These are phyloP conservation scores for Backusella tuberculispora DNA, from an alignment of 192 early-diverging fungal genomes.

Conservation along the genomic window DNA sequence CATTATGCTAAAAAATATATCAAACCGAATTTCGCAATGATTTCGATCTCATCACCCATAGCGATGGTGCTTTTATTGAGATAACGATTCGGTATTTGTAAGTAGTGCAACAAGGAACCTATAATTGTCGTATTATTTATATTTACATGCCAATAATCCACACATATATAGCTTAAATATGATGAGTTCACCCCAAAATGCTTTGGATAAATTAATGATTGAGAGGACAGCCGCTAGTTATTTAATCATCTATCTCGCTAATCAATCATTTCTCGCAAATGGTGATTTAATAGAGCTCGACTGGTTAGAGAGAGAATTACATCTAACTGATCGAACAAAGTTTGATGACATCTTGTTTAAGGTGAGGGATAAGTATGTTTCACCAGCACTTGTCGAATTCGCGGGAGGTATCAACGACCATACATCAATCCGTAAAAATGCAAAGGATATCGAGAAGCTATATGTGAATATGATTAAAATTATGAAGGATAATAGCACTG, in stretches of 20 bases:
- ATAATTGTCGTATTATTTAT: too few species aligned
- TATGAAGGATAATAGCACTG: not conserved
- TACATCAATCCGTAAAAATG: not conserved
- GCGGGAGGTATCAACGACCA: not conserved
- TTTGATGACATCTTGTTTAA: slow-evolving; percentile 8
- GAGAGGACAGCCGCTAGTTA: slow-evolving; percentile 8
- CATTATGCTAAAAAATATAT: too few species aligned
- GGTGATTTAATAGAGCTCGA: slow-evolving; percentile 2
- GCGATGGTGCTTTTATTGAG: too few species aligned
- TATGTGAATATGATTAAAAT: not conserved
- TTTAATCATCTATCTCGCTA: slow-evolving; percentile 2
- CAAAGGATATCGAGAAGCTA: not conserved
- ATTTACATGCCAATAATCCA: too few species aligned
- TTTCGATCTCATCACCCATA: not conserved
- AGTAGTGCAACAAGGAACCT: too few species aligned
- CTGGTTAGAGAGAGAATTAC: slow-evolving; percentile 1
- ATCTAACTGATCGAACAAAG: slow-evolving; percentile 4
- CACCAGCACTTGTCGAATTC: not conserved
- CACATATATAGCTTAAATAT: too few species aligned
- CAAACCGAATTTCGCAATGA: not conserved
- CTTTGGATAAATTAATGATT: slow-evolving; percentile 13
- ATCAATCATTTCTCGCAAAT: not conserved
- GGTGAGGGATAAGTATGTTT: not conserved
- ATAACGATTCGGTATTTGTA: too few species aligned
- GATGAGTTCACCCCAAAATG: slow-evolving; percentile 10